Evolutionary conservation across 805 yeast species (phyloP).

Genomic region (Yarrowia porcina): DNA sequence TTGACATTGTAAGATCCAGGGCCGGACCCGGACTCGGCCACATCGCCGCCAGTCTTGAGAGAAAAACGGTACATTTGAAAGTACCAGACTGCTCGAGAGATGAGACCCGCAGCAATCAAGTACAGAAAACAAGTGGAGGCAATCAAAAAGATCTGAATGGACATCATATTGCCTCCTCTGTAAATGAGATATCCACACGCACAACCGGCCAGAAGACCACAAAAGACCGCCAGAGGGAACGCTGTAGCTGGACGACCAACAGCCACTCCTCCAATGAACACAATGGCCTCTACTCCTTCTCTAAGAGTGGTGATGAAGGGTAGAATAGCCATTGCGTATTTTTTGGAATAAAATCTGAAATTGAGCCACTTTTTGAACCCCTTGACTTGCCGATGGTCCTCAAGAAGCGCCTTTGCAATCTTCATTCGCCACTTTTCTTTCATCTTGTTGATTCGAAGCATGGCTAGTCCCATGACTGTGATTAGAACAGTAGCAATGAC

Average conservation of each 20-base stretch:
- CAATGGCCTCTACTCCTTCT: constrained; percentile 97
- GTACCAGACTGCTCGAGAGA: constrained; percentile 90
- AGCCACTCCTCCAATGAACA: constrained; percentile 95
- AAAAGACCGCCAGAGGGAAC: constrained; percentile 89
- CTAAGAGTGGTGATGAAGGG: constrained; percentile 89
- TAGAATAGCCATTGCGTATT: constrained; percentile 82
- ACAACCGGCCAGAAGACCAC: constrained; percentile 79
- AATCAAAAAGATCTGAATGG: constrained; percentile 84
- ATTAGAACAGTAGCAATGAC: constrained; percentile 90
- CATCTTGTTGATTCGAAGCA: constrained; percentile 94
- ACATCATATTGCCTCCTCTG: constrained; percentile 75
- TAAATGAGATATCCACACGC: constrained; percentile 67
- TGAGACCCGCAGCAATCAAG: constrained; percentile 86
- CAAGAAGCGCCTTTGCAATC: constrained; percentile 79
- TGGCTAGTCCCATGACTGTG: constrained; percentile 91
- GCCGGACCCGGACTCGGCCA: constrained; percentile 87
- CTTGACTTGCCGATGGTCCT: constrained; percentile 58
- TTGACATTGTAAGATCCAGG: constrained; percentile 89
- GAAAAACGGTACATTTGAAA: constrained; percentile 69
- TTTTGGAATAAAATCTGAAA: constrained; percentile 48
- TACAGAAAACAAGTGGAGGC: constrained; percentile 85
- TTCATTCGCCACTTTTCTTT: constrained; percentile 95
- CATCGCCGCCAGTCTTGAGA: constrained; percentile 84
- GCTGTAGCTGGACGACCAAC: constrained; percentile 61
- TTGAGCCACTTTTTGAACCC: constrained; percentile 45